These are phyloP conservation scores for Mercurialis annua DNA, from an alignment of 345 rosid genomes.

Conservation along the genomic window DNA sequence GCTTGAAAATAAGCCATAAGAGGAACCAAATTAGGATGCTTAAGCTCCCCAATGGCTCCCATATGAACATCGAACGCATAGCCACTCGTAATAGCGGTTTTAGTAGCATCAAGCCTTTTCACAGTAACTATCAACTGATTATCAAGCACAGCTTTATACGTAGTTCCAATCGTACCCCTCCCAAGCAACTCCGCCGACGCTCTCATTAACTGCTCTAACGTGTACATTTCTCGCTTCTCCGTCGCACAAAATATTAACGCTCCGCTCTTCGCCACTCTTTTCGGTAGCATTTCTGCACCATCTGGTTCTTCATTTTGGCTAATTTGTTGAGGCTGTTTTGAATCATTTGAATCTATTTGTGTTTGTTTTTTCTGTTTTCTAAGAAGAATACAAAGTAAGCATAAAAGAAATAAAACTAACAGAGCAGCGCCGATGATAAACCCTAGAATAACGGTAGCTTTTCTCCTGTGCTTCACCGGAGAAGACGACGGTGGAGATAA, in stretches of 20 bases:
- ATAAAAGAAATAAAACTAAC: slow-evolving; percentile 39
- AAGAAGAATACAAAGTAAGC: slow-evolving; percentile 34
- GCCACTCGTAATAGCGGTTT: slow-evolving; percentile 61
- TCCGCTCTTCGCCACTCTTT: slow-evolving; percentile 45
- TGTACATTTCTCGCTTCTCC: slow-evolving; percentile 46
- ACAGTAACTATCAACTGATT: slow-evolving; percentile 72
- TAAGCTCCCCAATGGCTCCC: slow-evolving; percentile 65
- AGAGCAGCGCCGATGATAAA: slow-evolving; percentile 46
- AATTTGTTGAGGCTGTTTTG: background rate
- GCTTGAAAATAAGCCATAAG: slow-evolving; percentile 74
- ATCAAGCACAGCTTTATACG: slow-evolving; percentile 83
- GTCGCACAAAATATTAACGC: slow-evolving; percentile 52
- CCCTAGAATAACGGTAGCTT: slow-evolving; percentile 42
- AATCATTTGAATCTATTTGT: background rate
- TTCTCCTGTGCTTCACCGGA: slow-evolving; percentile 35
- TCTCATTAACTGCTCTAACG: slow-evolving; percentile 78
- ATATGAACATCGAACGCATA: slow-evolving; percentile 69
- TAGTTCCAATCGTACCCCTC: slow-evolving; percentile 76
- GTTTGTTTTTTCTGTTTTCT: slow-evolving; percentile 26
- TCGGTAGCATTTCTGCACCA: slow-evolving; percentile 6
- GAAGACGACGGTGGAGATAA: slow-evolving; percentile 42
- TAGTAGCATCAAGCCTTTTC: slow-evolving; percentile 71
- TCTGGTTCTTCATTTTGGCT: background rate
- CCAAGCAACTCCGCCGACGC: slow-evolving; percentile 95
- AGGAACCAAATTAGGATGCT: slow-evolving; percentile 76